A percentile compares a stretch with the other conserved stretches of the same genome.
These are phyloP conservation scores for Hanseniaspora occidentalis DNA, from an alignment of 805 yeast genomes.

Conservation along the genomic window DNA sequence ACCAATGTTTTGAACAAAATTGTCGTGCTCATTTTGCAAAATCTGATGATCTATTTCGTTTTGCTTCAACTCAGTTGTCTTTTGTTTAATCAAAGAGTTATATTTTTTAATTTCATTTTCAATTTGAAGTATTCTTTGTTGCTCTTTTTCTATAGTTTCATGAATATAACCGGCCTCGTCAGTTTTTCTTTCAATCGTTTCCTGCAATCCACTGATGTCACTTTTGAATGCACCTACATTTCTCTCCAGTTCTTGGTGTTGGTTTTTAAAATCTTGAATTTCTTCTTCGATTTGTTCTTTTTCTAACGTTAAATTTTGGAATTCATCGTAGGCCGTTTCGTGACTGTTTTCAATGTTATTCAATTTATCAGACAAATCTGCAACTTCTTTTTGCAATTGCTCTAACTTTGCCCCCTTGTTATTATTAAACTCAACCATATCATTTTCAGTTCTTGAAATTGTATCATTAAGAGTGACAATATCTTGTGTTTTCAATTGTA, in stretches of 20 bases:
- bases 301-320: constrained; percentile 56
- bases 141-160: constrained; percentile 24
- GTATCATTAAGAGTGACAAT: constrained; percentile 28
- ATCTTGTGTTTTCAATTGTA: constrained; percentile 25
- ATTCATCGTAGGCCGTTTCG: constrained; percentile 36
- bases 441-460: constrained; percentile 47
- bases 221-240: constrained; percentile 26
- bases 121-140: constrained; percentile 47
- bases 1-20: constrained; percentile 28
- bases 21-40: constrained; percentile 42
- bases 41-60: constrained; percentile 41
- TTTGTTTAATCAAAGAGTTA: constrained; percentile 32
- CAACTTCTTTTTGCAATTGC: constrained; percentile 44
- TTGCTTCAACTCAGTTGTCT: constrained; percentile 29
- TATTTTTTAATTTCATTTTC: constrained; percentile 67
- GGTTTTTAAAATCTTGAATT: constrained; percentile 31
- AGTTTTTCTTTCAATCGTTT: constrained; percentile 20
- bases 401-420: constrained; percentile 75
- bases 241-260: constrained; percentile 25
- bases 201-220: constrained; percentile 16
- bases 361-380: constrained; percentile 26
- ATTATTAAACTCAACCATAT: constrained; percentile 66
- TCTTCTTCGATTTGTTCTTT: constrained; percentile 58
- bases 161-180: constrained; percentile 18
- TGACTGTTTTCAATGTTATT: constrained; percentile 27